These are phyloP conservation scores for Phytophthora sojae DNA, from an alignment of 352 stramenopile species.

Conservation along the genomic window DNA sequence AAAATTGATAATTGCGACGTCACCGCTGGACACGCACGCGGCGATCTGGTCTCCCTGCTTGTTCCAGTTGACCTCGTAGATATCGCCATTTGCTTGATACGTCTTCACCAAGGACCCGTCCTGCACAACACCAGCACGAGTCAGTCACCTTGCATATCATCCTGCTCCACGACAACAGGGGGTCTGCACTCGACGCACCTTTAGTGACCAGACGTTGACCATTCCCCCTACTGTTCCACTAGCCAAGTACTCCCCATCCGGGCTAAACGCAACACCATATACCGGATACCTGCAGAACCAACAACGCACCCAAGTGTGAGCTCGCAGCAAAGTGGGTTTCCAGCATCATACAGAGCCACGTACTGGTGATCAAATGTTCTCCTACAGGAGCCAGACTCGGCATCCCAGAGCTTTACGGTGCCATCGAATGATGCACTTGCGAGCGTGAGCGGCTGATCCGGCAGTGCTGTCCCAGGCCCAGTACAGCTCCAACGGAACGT, in stretches of 20 bases:
- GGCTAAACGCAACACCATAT: conserved; percentile 90
- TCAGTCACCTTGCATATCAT: conserved; percentile 2
- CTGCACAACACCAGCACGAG: conserved; percentile 31
- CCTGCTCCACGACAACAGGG: not conserved
- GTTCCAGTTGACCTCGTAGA: conserved; percentile 99
- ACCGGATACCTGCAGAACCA: conserved; percentile 70
- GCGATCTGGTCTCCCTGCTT: conserved; percentile 86
- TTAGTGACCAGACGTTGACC: conserved; percentile 98
- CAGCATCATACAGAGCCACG: conserved; percentile 49
- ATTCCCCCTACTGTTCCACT: conserved; percentile 97
- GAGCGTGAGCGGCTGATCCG: conserved; percentile 79
- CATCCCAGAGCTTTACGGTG: conserved; percentile 95
- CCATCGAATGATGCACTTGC: conserved; percentile 97
- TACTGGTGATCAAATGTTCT: conserved; percentile 95
- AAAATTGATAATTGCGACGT: conserved; percentile 92
- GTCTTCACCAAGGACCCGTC: conserved; percentile 84
- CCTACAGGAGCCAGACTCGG: conserved; percentile 90
- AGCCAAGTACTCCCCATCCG: conserved; percentile 94
- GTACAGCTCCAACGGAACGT: conserved; percentile 94
- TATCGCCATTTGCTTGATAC: conserved; percentile 94
- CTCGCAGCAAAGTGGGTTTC: conserved; percentile 13
- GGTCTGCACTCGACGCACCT: conserved; percentile 69
- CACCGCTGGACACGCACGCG: conserved; percentile 86
- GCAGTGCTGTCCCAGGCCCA: conserved; percentile 69
- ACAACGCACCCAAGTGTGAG: conserved; percentile 28